phyloP scores from a whole-genome alignment of 768 basidiomycete species.

The Amylocystis lapponica region DNA sequence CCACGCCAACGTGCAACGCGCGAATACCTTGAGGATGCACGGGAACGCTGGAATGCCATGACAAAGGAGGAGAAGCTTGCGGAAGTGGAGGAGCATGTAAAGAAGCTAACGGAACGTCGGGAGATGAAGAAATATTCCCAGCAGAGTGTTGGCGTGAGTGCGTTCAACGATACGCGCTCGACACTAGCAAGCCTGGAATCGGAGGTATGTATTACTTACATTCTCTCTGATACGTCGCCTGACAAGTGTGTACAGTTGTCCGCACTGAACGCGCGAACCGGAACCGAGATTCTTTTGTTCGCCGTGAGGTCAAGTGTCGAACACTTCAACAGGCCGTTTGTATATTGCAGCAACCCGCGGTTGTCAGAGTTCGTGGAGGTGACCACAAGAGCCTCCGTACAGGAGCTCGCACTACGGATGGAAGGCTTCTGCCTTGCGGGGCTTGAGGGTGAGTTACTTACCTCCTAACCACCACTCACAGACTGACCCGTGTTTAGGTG shows the following conservation, averaged over 20 bases:
- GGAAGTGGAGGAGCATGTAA: background rate
- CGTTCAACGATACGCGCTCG: background rate
- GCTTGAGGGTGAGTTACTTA: background rate
- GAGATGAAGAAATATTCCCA: background rate
- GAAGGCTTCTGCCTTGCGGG: background rate
- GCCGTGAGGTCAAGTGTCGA: background rate
- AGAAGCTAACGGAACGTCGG: background rate
- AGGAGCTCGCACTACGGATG: background rate
- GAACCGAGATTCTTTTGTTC: background rate
- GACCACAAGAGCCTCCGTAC: background rate
- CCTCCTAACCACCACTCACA: background rate
- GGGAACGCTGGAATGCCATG: background rate
- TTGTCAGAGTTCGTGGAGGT: constrained; percentile 1
- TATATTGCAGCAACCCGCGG: background rate
- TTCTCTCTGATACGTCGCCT: background rate
- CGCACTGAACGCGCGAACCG: background rate
- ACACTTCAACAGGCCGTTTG: background rate
- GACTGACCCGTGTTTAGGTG: too few relatives aligned
- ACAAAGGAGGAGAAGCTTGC: background rate
- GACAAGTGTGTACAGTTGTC: background rate
- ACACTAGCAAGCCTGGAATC: background rate
- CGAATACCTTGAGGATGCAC: background rate
- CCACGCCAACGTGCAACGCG: background rate
- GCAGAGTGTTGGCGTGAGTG: background rate
- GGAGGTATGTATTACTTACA: background rate